Base-by-base conservation (phyloP, 441 rosid species). In the Theobroma grandiflorum region DNA sequence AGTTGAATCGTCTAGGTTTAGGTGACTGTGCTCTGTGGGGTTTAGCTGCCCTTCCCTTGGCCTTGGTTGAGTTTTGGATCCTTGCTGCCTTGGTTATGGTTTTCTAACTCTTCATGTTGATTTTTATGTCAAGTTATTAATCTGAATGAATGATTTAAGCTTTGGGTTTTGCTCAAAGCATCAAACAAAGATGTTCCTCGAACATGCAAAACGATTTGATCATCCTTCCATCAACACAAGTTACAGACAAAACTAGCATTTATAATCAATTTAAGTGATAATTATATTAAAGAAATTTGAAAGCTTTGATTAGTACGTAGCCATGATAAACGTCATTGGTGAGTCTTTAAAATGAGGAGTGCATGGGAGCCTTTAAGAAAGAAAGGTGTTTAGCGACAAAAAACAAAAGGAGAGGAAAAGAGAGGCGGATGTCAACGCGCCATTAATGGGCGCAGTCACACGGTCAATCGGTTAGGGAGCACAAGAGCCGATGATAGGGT, bases 1-100 rank as follows among this genome's bases (percentile, higher is more conserved):
- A 89, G 86, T 61, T 81, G 84, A 81, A 85, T 74, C 83, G 85
- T 74, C 75, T 78, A 75, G 72, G 80, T 77, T 72, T 78, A 67
- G 75, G 80, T 78, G 43, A 70, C 22, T 47, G 66, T 55, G 50
- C 8, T 37, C 43, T 42, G 8, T 31, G 72, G 33, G 33, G 12
- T 66, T 66, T 40, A 40, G 71, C 47, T 65, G 50, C 50, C 8
- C 18, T 26, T 26, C 31, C 31, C 31, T 26, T 26, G 31, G 31
- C 31, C 31, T 26, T 26, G 31, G 31, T 26, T 26, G 31, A 26
- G 31, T 0, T 0, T 1, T 26, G 31, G 31, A 26, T 26, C 31
- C 31, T 26, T 26, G 31, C 31, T 12, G 49, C 12, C 49, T 45
- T 45, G 11, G 49, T 9, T 45, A 45, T 49, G 18, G 8, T 10